Evolutionary conservation across 208 protist genomes (phyloP).

Genomic region (Trypanosoma theileri): DNA sequence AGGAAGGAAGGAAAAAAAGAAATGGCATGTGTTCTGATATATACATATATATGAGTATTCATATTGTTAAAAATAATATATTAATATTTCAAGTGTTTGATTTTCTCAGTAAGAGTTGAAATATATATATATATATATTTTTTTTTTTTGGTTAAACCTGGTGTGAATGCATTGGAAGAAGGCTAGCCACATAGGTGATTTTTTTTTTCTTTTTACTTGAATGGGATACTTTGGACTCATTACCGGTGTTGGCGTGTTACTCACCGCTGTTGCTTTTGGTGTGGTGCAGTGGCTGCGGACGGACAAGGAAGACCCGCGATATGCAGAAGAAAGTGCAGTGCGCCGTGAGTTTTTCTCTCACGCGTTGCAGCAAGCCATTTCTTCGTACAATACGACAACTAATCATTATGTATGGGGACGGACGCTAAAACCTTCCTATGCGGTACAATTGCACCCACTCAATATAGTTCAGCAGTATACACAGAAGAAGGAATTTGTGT

Average conservation of each 20-base stretch:
- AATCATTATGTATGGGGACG: slow-evolving; percentile 41
- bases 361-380: slow-evolving; percentile 11
- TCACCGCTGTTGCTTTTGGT: neutral
- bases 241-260: neutral
- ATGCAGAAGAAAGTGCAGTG: slow-evolving; percentile 23
- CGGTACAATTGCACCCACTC: slow-evolving; percentile 31
- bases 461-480: slow-evolving; percentile 32
- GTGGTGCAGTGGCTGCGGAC: slow-evolving; percentile 8
- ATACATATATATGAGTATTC: neutral
- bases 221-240: neutral
- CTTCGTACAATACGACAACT: slow-evolving; percentile 24
- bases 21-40: neutral
- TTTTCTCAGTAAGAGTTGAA: neutral
- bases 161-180: neutral
- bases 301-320: slow-evolving; percentile 18
- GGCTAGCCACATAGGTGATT: neutral
- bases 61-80: neutral
- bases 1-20: neutral
- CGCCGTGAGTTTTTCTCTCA: slow-evolving; percentile 25
- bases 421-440: slow-evolving; percentile 29
- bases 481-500: slow-evolving; percentile 54
- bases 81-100: neutral
- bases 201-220: neutral
- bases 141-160: neutral
- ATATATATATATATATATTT: neutral